A percentile compares a stretch with the other conserved stretches of the same genome.
Conservation (phyloP, 306 rosid genomes). For the Dryas drummondii region DNA sequence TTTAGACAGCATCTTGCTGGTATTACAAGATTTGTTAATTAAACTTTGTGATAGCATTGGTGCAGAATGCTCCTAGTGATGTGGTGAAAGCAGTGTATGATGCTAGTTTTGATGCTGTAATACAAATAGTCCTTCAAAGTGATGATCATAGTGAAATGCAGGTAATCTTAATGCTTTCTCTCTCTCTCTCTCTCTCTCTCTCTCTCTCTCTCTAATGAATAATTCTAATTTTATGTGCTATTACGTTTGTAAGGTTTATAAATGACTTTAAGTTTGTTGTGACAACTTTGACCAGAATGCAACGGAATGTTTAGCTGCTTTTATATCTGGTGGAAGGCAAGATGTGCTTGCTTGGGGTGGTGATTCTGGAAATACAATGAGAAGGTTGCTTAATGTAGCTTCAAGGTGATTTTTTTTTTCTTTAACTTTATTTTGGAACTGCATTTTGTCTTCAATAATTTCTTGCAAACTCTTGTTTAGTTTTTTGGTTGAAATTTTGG, state of each 20-base stretch:
- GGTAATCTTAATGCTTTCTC: slow-evolving; percentile 36
- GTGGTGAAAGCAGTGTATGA: slow-evolving; percentile 71
- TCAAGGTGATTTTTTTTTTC: slow-evolving; percentile 55
- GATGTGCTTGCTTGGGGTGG: slow-evolving; percentile 75
- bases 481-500: background rate
- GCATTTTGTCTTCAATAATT: background rate
- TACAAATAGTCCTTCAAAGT: slow-evolving; percentile 68
- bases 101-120: slow-evolving; percentile 66
- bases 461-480: slow-evolving; percentile 1
- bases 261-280: slow-evolving; percentile 25
- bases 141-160: slow-evolving; percentile 94
- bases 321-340: slow-evolving; percentile 73
- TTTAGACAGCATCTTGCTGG: slow-evolving; percentile 21
- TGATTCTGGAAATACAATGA: slow-evolving; percentile 71
- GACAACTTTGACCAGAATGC: slow-evolving; percentile 68
- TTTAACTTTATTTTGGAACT: background rate
- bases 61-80: slow-evolving; percentile 84
- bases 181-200: background rate
- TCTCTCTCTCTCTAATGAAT: background rate
- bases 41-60: slow-evolving; percentile 36
- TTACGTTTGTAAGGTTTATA: background rate
- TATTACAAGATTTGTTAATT: slow-evolving; percentile 35
- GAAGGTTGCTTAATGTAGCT: slow-evolving; percentile 77
- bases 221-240: background rate
- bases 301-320: slow-evolving; percentile 85